These are phyloP conservation scores for Sclerospora graminicola DNA, from an alignment of 352 stramenopile genomes.

Conservation along the genomic window DNA sequence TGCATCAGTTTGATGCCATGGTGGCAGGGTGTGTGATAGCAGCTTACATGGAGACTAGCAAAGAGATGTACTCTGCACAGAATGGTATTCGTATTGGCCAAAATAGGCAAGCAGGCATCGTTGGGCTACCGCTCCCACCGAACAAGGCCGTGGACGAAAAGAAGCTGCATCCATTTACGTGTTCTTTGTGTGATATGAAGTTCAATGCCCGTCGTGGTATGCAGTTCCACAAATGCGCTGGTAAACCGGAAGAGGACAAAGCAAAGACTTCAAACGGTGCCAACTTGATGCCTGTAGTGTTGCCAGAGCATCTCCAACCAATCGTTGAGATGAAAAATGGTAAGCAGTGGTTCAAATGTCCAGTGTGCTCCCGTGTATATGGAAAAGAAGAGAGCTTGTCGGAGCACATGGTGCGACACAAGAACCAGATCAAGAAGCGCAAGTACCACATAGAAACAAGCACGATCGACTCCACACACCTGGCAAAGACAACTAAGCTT, in stretches of 20 bases:
- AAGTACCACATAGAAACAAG: constrained; percentile 79
- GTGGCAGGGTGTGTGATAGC: constrained; percentile 83
- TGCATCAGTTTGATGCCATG: constrained; percentile 92
- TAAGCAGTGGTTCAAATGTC: constrained; percentile 83
- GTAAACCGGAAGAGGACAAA: constrained; percentile 31
- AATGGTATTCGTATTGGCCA: constrained; percentile 61
- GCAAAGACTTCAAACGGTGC: constrained; percentile 11
- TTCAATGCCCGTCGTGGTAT: constrained; percentile 79
- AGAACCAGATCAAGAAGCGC: constrained; percentile 83
- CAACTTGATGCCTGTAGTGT: constrained; percentile 53
- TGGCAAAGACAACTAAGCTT: constrained; percentile 71
- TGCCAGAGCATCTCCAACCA: constrained; percentile 48
- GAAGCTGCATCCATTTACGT: constrained; percentile 81
- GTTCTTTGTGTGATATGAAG: constrained; percentile 69
- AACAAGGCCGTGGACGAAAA: constrained; percentile 84
- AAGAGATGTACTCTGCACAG: constrained; percentile 81
- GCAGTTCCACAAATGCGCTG: constrained; percentile 80
- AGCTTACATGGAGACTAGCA: constrained; percentile 76
- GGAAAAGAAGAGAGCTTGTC: constrained; percentile 56
- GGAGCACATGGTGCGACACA: constrained; percentile 76
- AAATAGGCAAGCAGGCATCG: constrained; percentile 36
- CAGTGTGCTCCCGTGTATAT: constrained; percentile 70
- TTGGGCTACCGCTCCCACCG: constrained; percentile 32
- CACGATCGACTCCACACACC: constrained; percentile 67
- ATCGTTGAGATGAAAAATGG: constrained; percentile 72